These are phyloP conservation scores for Fusarium sarcochroum DNA, from an alignment of 2,329 filamentous ascomycete species.

Conservation along the genomic window DNA sequence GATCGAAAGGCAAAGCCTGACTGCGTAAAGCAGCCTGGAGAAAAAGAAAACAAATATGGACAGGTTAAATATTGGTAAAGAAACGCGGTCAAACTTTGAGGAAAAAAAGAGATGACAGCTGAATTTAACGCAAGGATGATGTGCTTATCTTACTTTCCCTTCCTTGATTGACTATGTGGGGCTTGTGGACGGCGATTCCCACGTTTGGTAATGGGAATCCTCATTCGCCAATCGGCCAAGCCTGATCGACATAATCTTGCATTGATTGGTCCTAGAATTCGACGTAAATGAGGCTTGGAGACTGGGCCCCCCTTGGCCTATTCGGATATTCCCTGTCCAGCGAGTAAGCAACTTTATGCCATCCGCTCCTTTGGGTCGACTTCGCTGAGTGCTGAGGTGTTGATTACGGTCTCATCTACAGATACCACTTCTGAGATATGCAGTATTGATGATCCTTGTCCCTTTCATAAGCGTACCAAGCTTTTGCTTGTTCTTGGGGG, in stretches of 20 bases:
- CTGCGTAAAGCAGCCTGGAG: background rate
- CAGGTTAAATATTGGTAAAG: background rate
- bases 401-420: no score
- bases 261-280: conserved; percentile 21
- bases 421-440: no score
- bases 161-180: conserved; percentile 14
- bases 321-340: no score
- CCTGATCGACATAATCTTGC: background rate
- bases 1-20: background rate
- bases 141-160: background rate
- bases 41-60: background rate
- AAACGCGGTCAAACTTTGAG: no score
- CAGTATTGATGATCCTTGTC: no score
- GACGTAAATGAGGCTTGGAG: no score
- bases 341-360: no score
- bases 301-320: no score
- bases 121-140: background rate
- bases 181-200: conserved; percentile 22
- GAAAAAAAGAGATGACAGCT: background rate
- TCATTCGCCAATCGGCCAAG: conserved; percentile 12
- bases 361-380: no score
- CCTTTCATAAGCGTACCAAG: no score
- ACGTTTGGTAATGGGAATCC: background rate
- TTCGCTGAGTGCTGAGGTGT: no score
- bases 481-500: no score